Conservation (phyloP, 2,329 filamentous ascomycete genomes). For the Penicillium sclerotiorum region DNA sequence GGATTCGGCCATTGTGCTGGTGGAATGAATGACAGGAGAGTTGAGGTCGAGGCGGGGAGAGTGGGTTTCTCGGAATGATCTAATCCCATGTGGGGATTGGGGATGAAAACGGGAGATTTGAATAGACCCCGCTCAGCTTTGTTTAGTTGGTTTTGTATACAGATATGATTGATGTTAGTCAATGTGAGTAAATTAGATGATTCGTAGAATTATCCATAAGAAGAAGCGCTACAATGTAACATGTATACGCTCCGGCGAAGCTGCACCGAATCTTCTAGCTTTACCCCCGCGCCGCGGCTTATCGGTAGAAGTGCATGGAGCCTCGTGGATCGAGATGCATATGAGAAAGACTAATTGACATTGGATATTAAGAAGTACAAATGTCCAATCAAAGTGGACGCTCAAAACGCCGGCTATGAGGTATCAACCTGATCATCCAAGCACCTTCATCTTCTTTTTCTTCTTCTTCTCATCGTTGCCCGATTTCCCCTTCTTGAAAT, state of each 20-base stretch:
- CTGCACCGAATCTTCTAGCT: conserved; percentile 10
- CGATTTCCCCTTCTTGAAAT: conserved; percentile 74
- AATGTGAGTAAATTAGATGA: too few relatives aligned
- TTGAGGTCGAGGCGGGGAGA: conserved; percentile 18
- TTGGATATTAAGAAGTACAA: neutral
- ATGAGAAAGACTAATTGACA: neutral
- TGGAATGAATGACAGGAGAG: neutral
- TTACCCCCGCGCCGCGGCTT: conserved; percentile 10
- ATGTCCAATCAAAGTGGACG: too few relatives aligned
- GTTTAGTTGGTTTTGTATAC: neutral
- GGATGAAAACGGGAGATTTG: neutral
- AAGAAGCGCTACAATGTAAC: neutral
- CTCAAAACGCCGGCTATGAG: neutral
- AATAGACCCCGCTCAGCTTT: neutral
- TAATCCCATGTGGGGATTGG: conserved; percentile 18
- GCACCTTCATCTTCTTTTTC: conserved; percentile 63
- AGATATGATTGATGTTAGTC: too few relatives aligned
- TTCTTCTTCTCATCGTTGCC: conserved; percentile 53
- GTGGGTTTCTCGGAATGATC: conserved; percentile 20
- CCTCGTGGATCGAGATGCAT: conserved; percentile 2
- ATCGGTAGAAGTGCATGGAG: conserved; percentile 8
- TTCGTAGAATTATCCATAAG: too few relatives aligned
- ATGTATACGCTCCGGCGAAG: neutral
- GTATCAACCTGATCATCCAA: conserved; percentile 39
- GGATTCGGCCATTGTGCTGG: conserved; percentile 15